Evolutionary conservation across 2,329 filamentous ascomycete genomes (phyloP).

Genomic region (Aureobasidium subglaciale): DNA sequence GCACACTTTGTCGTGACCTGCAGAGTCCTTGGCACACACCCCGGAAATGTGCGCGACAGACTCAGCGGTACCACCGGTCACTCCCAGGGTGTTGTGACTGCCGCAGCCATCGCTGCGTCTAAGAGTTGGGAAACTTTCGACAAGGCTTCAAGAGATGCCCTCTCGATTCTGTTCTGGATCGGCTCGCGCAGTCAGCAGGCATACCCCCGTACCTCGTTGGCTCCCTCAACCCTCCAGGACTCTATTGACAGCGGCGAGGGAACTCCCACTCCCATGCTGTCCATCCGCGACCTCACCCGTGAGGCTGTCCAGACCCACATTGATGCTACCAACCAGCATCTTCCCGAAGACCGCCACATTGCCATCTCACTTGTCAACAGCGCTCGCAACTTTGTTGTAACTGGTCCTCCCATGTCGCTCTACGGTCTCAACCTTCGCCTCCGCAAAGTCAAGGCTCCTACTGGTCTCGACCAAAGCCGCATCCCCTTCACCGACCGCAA

Average conservation of each 20-base stretch:
- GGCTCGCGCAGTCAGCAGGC: constrained; percentile 94
- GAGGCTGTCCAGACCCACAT: constrained; percentile 93
- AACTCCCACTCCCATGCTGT: constrained; percentile 93
- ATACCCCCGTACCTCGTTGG: constrained; percentile 89
- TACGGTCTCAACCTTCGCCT: constrained; percentile 94
- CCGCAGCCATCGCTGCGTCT: constrained; percentile 82
- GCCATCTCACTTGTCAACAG: constrained; percentile 94
- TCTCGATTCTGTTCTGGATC: constrained; percentile 98
- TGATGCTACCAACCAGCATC: constrained; percentile 91
- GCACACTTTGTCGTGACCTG: constrained; percentile 94
- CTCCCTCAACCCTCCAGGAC: constrained; percentile 83
- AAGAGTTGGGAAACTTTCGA: constrained; percentile 91
- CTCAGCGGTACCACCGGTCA: constrained; percentile 88
- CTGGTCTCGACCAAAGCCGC: constrained; percentile 91
- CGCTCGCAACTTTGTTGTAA: constrained; percentile 92
- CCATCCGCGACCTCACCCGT: constrained; percentile 85
- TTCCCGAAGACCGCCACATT: constrained; percentile 87
- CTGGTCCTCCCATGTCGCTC: constrained; percentile 88
- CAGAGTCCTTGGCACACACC: constrained; percentile 81
- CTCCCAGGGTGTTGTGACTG: constrained; percentile 92
- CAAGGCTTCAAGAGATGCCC: constrained; percentile 67
- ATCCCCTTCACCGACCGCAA: constrained; percentile 95
- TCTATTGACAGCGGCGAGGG: constrained; percentile 92
- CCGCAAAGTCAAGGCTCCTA: constrained; percentile 93
- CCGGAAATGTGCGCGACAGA: constrained; percentile 77